A percentile compares a stretch with the other conserved stretches of the same genome.
phyloP scores from a whole-genome alignment of 805 yeast genomes.

The Sugiyamaella lignohabitans region DNA sequence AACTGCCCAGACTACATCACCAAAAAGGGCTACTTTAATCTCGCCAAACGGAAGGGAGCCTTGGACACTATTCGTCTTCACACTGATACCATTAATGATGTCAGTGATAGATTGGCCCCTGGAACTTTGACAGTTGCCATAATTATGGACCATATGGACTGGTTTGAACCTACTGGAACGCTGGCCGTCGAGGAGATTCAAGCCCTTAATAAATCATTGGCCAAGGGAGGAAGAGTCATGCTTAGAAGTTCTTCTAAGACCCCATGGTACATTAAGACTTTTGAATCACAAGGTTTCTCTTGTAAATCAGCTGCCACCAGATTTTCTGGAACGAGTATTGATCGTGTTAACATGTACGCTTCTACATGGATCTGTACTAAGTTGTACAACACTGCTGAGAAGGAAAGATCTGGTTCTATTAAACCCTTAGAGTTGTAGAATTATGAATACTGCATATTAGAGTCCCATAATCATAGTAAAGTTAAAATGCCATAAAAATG shows the following conservation, averaged over 20 bases:
- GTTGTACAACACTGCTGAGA: constrained; percentile 21
- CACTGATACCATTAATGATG: constrained; percentile 74
- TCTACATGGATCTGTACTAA: constrained; percentile 82
- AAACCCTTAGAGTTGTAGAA: neutral
- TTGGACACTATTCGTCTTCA: constrained; percentile 68
- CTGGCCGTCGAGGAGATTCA: constrained; percentile 55
- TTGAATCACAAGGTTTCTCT: constrained; percentile 59
- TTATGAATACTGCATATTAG: no score
- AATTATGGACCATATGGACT: constrained; percentile 89
- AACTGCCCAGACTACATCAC: constrained; percentile 78
- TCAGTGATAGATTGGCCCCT: constrained; percentile 55
- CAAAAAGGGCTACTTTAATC: constrained; percentile 46
- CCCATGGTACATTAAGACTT: constrained; percentile 73
- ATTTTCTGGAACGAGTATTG: constrained; percentile 57
- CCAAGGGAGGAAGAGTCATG: constrained; percentile 65
- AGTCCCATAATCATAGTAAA: neutral
- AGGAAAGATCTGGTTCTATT: neutral
- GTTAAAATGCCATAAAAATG: no score
- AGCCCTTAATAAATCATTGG: constrained; percentile 56
- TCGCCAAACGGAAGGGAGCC: constrained; percentile 44
- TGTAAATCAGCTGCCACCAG: constrained; percentile 69
- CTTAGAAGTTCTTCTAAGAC: constrained; percentile 64
- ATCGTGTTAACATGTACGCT: constrained; percentile 81
- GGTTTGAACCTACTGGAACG: constrained; percentile 64
- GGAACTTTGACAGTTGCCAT: constrained; percentile 68